Percentiles rank a stretch among this genome's conserved stretches.
Conservation (phyloP, 2,329 filamentous ascomycete species). For the Colletotrichum sp. region DNA sequence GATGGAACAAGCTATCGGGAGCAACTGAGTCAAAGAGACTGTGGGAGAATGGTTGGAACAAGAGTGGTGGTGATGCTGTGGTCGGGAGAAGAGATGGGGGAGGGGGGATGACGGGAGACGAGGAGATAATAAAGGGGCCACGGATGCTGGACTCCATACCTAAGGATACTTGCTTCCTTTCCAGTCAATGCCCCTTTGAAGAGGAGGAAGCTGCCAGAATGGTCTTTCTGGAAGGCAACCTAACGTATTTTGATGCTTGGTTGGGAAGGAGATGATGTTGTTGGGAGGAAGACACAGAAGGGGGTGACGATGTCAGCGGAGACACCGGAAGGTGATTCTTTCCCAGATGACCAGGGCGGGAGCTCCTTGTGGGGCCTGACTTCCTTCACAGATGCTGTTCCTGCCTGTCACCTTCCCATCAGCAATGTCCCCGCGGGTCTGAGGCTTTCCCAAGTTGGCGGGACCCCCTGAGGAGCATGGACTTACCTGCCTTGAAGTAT, state of each 20-base stretch:
- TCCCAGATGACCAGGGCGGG: not conserved
- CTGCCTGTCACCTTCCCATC: not conserved
- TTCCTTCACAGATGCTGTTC: not conserved
- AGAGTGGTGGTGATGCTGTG: slow-evolving; percentile 53
- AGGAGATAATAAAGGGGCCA: slow-evolving; percentile 29
- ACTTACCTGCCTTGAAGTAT: not conserved
- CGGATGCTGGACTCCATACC: slow-evolving; percentile 7
- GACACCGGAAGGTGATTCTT: not conserved
- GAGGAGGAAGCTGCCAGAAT: not conserved
- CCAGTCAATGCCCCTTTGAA: not conserved
- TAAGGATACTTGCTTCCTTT: slow-evolving; percentile 13
- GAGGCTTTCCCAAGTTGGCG: not conserved
- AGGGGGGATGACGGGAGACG: slow-evolving; percentile 28
- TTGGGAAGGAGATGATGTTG: not conserved
- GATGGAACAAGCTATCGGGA: slow-evolving; percentile 63
- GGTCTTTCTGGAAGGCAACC: not conserved
- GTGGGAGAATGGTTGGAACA: slow-evolving; percentile 28
- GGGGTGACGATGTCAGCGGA: not conserved
- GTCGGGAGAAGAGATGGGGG: slow-evolving; percentile 17
- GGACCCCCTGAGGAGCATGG: not conserved
- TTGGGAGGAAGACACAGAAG: not conserved
- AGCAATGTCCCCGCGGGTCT: not conserved
- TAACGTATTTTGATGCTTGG: not conserved
- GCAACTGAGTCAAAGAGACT: slow-evolving; percentile 55
- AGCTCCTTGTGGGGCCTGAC: not conserved